These are phyloP conservation scores for Cyclanthera cordifolia DNA, from an alignment of 306 rosid genomes.

Conservation along the genomic window DNA sequence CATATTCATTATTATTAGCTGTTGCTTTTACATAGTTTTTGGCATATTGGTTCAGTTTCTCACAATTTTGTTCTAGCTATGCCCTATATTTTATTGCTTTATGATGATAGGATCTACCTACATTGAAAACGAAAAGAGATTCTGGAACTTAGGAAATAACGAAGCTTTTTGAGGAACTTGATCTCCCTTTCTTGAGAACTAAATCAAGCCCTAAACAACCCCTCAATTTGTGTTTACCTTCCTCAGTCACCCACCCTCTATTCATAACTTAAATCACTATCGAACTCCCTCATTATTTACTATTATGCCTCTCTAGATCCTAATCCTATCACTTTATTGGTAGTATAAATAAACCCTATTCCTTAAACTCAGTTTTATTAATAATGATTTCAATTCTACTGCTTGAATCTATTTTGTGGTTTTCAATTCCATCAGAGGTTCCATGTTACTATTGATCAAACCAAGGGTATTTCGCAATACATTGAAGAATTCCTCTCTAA, in stretches of 20 bases:
- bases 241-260: too few relatives aligned
- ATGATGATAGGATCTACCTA: too few relatives aligned
- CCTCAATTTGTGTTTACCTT: too few relatives aligned
- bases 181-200: too few relatives aligned
- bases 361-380: background rate
- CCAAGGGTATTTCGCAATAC: slow-evolving; percentile 50
- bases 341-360: background rate
- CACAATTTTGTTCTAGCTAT: too few relatives aligned
- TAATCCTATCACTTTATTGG: background rate
- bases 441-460: slow-evolving; percentile 43
- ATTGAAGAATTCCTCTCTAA: slow-evolving; percentile 55
- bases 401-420: slow-evolving; percentile 11
- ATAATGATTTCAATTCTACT: background rate
- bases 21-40: background rate
- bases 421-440: slow-evolving; percentile 43
- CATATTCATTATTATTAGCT: background rate
- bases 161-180: too few relatives aligned
- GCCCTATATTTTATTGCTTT: background rate
- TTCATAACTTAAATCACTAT: too few relatives aligned
- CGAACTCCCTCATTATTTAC: too few relatives aligned
- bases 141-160: too few relatives aligned
- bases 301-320: too few relatives aligned
- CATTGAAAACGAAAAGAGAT: too few relatives aligned
- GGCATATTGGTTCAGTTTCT: background rate
- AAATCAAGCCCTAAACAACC: too few relatives aligned